Evolutionary conservation across 345 rosid species (phyloP), one percentile per base, ranked within the genome.

Genomic region (Euclidium syriacum): DNA sequence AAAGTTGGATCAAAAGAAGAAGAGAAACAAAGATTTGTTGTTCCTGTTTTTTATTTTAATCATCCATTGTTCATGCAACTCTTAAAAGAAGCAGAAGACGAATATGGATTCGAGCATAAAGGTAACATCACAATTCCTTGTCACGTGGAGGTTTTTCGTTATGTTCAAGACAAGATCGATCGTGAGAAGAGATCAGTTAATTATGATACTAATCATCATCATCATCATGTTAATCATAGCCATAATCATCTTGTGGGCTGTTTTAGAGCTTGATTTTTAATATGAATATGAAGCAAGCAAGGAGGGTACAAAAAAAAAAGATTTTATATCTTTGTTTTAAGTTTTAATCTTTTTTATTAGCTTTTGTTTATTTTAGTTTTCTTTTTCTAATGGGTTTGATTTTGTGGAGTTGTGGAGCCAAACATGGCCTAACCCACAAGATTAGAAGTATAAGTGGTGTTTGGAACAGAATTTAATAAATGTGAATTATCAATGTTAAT

Each of bases 241-340:
- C 65, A 58, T 22, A 64, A 58, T 47, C 59, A 73, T 63, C 73
- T 67, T 58, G 67, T 72, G 18, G 86, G 84, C 0, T 87, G 95
- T 62, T 87, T 84, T 79, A 87, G 83, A 78, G 85, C 78, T 67
- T 78, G 81, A 78, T 40, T n/a, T n/a, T n/a, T n/a, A n/a, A n/a
- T n/a, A 42, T 17, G 2, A 52, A 9, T 33, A 48, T 56, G 47
- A 48, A 34, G 14, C 67, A 60, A 32, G 25, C 49, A 61, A 62
- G 66, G 17, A 42, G 6, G 20, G 29, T 53, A 44, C 48, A 36
- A 46, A 35, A 53, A 35, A 9, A 30, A n/a, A n/a, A n/a, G n/a
- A n/a, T n/a, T n/a, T n/a, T n/a, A n/a, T n/a, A n/a, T n/a, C n/a
- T 23, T 52, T 12, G 48, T 38, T 12, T 25, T 10, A 41, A 1